Conservation (phyloP, 2,329 filamentous ascomycete genomes). For the Lachnellula subtilissima region DNA sequence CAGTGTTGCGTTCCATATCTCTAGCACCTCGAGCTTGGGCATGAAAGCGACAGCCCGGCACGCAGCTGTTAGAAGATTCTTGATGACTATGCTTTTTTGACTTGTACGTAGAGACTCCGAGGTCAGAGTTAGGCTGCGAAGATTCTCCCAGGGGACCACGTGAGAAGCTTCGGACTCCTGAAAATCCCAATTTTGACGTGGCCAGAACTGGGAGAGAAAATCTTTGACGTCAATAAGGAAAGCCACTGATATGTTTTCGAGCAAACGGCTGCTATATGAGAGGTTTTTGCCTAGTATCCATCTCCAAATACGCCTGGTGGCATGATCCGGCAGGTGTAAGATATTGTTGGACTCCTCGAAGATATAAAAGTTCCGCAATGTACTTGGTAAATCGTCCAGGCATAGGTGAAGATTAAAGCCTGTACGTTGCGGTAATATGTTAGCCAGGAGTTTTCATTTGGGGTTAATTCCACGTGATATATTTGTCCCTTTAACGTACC, state of each 20-base stretch:
- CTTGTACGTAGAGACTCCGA: background rate
- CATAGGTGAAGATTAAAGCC: background rate
- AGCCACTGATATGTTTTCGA: constrained; percentile 3
- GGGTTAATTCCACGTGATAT: background rate
- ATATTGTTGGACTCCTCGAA: background rate
- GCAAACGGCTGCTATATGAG: background rate
- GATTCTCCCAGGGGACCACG: constrained; percentile 2
- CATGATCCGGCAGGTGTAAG: background rate
- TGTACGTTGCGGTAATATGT: background rate
- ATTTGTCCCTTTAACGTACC: background rate
- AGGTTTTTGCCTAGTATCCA: background rate
- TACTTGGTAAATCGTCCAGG: background rate
- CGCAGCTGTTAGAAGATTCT: background rate
- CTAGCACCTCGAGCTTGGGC: constrained; percentile 14
- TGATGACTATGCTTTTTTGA: background rate
- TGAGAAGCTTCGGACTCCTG: background rate
- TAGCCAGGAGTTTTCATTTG: background rate
- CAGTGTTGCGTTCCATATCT: constrained; percentile 13
- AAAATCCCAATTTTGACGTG: background rate
- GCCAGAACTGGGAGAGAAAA: constrained; percentile 3
- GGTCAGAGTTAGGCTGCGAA: constrained; percentile 3
- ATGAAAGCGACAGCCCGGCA: constrained; percentile 11
- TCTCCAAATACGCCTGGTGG: background rate
- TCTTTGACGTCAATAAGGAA: constrained; percentile 6
- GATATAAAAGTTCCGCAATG: background rate